Conservation (phyloP, 2,329 filamentous ascomycete genomes). For the Bipolaris cookei region DNA sequence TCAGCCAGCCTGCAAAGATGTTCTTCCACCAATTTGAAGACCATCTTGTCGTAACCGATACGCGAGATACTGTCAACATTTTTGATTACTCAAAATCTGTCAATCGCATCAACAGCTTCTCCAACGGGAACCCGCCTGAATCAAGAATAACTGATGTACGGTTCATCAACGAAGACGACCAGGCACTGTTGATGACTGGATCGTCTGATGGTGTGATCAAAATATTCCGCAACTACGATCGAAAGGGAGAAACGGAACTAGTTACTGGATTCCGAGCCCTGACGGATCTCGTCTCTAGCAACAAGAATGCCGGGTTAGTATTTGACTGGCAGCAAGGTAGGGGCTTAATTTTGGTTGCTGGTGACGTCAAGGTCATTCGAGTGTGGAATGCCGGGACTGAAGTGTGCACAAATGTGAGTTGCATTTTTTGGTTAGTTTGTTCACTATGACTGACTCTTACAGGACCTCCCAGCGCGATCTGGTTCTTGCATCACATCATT, state of each 20-base stretch:
- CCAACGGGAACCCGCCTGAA: constrained; percentile 89
- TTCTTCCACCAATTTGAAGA: constrained; percentile 98
- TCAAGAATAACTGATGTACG: constrained; percentile 93
- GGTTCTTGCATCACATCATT: constrained; percentile 95
- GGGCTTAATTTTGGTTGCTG: constrained; percentile 91
- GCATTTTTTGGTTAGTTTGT: not conserved
- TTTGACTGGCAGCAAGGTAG: constrained; percentile 99
- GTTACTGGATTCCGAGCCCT: constrained; percentile 91
- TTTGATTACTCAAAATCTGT: constrained; percentile 72
- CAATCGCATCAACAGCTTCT: constrained; percentile 86
- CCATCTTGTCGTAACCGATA: constrained; percentile 90
- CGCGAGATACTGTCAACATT: constrained; percentile 83
- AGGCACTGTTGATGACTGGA: constrained; percentile 91
- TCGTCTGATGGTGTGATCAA: constrained; percentile 94
- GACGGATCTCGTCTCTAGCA: constrained; percentile 91
- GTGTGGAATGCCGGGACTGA: constrained; percentile 96
- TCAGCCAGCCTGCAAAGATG: constrained; percentile 88
- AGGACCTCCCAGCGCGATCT: constrained; percentile 91
- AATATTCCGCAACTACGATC: constrained; percentile 91
- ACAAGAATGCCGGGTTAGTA: constrained; percentile 92
- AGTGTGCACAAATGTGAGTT: constrained; percentile 75
- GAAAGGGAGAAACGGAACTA: constrained; percentile 75
- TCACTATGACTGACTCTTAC: constrained; percentile 16
- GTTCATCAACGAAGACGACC: constrained; percentile 98
- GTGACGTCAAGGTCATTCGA: constrained; percentile 91